Percentiles rank a stretch among this genome's conserved stretches.
phyloP scores from a whole-genome alignment of 257 asterid species.

The Solanum etuberosum region DNA sequence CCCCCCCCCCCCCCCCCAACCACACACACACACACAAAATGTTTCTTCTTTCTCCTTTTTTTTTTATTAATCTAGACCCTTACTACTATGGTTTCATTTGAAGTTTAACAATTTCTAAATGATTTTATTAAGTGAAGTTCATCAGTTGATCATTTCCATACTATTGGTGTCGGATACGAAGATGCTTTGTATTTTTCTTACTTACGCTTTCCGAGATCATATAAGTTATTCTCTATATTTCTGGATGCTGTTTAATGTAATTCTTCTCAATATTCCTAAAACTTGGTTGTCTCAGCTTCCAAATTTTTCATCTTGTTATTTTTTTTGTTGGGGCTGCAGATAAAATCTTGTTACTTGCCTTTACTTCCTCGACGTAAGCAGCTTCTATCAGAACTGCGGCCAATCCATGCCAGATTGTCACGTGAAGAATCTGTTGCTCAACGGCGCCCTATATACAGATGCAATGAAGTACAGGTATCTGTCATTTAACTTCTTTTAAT shows the following conservation, averaged over 20 bases:
- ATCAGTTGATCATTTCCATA: neutral
- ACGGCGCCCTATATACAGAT: conserved; percentile 62
- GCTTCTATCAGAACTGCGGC: conserved; percentile 60
- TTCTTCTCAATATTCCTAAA: neutral
- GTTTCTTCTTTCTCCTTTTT: neutral
- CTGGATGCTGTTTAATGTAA: neutral
- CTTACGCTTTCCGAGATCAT: neutral
- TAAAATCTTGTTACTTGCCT: conserved; percentile 56
- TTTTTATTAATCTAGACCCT: neutral
- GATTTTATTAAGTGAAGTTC: neutral
- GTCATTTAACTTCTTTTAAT: neutral
- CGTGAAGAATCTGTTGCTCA: conserved; percentile 36
- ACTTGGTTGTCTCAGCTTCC: neutral
- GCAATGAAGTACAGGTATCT: conserved; percentile 72
- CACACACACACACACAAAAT: neutral
- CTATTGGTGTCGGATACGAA: neutral
- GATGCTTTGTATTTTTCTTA: neutral
- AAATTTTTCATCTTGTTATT: neutral
- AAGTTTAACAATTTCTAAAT: neutral
- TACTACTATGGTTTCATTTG: neutral
- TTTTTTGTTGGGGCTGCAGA: conserved; percentile 27
- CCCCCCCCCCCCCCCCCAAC: neutral
- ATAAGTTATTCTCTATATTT: neutral
- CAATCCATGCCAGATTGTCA: conserved; percentile 48
- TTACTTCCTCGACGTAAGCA: conserved; percentile 54